Base-by-base conservation (phyloP, 208 protist genomes). In the Porcisia hertigi region DNA sequence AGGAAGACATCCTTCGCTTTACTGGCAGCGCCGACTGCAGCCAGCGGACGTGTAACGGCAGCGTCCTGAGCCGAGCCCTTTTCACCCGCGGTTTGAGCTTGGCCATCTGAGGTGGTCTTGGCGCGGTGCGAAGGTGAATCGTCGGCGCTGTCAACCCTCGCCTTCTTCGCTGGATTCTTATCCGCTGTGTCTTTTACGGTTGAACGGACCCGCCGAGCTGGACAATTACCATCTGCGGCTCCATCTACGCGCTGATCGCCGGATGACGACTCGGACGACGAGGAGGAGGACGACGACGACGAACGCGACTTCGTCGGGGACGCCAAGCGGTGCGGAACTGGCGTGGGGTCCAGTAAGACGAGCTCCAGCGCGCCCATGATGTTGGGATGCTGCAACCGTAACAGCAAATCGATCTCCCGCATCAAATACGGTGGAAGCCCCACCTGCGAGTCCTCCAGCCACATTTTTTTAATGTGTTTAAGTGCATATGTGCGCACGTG, bases 341-440 rank as follows among this genome's bases (percentile, higher is more conserved):
- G 81, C n/a, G 52, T 69, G 14, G 81, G 76, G 57, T 81, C 76
- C 3, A 89, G 80, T 75, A 93, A 67, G 6, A 94, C 89, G 7
- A 91, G 57, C 76, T 91, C 83, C 7, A 66, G 41, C 30, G 84
- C 87, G 2, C 75, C 55, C 43, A 95, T 88, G 76, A 97, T 82
- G 72, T 97, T 95, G 16, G 93, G 93, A 65, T 97, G 93, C 14
- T 81, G 79, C 36, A 97, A 52, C 5, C 93, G 89, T 7, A 94
- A 79, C 9, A 92, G 81, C 8, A 97, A 77, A 71, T 97, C 93
- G 72, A 97, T 89, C 80, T 97, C 93, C 9, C 93, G 90, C 18
- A 97, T 79, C 36, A 97, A 77, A 76, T 95, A 95, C 0, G 84
- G 86, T 23, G 91, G 91, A 81, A 97, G 93, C 39, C 93, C 93